Base-by-base conservation (phyloP, 2,329 filamentous ascomycete genomes). In the Ceratocystis destructans region DNA sequence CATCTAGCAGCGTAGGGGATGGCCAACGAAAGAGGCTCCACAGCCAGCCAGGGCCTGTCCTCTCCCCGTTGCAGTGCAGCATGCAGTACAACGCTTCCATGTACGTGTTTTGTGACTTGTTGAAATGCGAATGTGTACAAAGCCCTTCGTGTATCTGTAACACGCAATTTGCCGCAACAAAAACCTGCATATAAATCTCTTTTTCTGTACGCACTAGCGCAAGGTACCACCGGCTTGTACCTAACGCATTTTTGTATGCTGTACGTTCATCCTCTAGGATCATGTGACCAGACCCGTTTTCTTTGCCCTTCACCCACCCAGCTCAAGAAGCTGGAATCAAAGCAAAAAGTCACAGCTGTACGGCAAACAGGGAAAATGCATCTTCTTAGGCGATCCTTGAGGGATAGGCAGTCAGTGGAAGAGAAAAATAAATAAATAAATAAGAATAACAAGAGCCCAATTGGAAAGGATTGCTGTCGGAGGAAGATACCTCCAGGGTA, bases 341-440 rank as follows among this genome's bases (percentile, higher is more conserved):
- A 48, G 46, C n/a, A 48, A 22, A n/a, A n/a, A n/a, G 20, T 48
- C 17, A 48, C 48, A 25, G 48, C 48, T 53, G n/a, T 10, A 53
- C 3, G 12, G n/a, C 20, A 53, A 37, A 37, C 22, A 62, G 44
- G 31, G 28, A 44, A 44, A 25, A 22, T 28, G 59, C 61, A 28
- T 45, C 61, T 63, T 63, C 22, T 63, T 50, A 50, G 44, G 25
- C 61, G 44, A 63, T 63, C 61, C 61, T 63, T 28, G 61, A 48
- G 5, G 20, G 6, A 45, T 17, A 17, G 41, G 8, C 37, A 5
- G n/a, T 44, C 2, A 8, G 31, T 12, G 25, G 59, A n/a, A 28
- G 7, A 22, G 7, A 44, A 22, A 25, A 20, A 62, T 41, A 25
- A 45, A 37, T 17, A 8, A 61, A 20, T 22, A 22, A 62, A 44